phyloP scores from a whole-genome alignment of 176 grass and related monocot species.

The Cymbopogon citratus region DNA sequence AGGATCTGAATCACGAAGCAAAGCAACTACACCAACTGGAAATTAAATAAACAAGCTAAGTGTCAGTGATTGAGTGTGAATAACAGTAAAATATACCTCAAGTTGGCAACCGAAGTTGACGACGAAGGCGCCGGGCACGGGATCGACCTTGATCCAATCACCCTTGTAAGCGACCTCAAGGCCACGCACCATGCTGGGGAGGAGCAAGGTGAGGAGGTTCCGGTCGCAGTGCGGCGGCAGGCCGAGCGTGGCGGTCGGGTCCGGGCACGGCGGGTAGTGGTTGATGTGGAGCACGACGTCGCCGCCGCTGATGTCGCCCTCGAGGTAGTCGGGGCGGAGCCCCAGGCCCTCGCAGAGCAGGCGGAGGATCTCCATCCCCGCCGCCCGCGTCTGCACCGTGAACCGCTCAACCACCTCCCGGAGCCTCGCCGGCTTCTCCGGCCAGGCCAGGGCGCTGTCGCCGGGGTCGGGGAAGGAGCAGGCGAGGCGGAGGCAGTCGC shows the following conservation, averaged over 20 bases:
- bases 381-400: background rate
- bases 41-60: no score
- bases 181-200: slow-evolving; percentile 3
- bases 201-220: slow-evolving; percentile 54
- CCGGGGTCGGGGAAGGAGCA: background rate
- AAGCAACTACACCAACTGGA: background rate
- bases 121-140: background rate
- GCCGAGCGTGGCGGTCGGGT: slow-evolving; percentile 44
- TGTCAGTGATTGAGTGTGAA: no score
- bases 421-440: background rate
- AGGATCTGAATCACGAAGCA: background rate
- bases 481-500: slow-evolving; percentile 39
- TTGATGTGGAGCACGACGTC: slow-evolving; percentile 56
- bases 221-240: slow-evolving; percentile 70
- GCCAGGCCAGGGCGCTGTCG: background rate
- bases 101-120: background rate
- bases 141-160: background rate
- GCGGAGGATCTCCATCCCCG: background rate
- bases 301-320: slow-evolving; percentile 25
- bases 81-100: background rate
- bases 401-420: background rate
- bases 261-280: slow-evolving; percentile 56
- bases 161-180: background rate
- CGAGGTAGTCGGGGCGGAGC: background rate
- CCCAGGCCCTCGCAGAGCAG: slow-evolving; percentile 14